phyloP scores from a whole-genome alignment of 345 rosid genomes.

The Lagerstroemia speciosa region DNA sequence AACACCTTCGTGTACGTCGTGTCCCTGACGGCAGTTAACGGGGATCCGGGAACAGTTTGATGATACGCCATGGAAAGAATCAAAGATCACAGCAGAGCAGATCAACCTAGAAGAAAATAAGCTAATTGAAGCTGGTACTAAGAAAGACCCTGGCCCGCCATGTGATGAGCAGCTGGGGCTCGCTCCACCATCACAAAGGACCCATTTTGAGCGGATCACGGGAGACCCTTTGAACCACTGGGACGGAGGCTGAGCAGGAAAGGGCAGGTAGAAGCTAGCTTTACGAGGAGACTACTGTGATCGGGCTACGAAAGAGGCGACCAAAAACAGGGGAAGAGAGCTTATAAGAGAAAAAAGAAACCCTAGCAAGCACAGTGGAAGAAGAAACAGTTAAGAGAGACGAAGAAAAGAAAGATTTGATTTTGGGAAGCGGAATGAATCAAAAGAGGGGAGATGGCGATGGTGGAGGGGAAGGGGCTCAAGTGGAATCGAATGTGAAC shows the following conservation, averaged over 20 bases:
- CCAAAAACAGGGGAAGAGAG: background rate
- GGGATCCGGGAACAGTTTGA: conserved; percentile 14
- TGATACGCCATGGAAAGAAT: conserved; percentile 11
- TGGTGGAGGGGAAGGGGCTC: background rate
- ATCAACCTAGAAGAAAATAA: background rate
- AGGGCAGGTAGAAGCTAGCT: background rate
- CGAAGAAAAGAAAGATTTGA: background rate
- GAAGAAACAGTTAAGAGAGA: background rate
- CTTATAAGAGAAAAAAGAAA: background rate
- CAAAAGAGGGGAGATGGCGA: background rate
- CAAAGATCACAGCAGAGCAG: background rate
- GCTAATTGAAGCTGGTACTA: background rate
- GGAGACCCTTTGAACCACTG: background rate
- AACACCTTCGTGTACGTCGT: conserved; percentile 28
- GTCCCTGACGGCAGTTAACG: conserved; percentile 17
- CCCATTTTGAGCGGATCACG: background rate
- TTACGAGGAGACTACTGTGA: background rate
- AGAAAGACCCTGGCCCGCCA: background rate
- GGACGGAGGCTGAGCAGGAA: background rate
- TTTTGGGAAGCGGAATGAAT: background rate
- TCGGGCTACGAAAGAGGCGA: background rate
- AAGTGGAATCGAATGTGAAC: conserved; percentile 3
- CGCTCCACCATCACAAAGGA: background rate
- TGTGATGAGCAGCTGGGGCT: background rate
- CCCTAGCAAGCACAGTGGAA: conserved; percentile 2